phyloP scores from a whole-genome alignment of 208 protist species.

The Porcisia hertigi region DNA sequence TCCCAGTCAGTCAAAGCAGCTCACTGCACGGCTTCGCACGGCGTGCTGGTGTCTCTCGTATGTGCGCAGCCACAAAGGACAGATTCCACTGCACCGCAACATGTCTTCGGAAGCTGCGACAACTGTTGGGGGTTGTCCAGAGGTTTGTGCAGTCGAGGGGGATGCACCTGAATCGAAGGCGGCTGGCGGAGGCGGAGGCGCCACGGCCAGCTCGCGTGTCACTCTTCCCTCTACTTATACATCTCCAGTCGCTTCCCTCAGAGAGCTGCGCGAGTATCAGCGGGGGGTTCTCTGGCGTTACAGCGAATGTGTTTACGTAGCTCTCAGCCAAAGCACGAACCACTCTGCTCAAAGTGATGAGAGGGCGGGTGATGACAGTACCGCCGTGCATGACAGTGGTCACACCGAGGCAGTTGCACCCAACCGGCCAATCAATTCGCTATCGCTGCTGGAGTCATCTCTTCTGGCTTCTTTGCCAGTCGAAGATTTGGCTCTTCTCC shows the following conservation, averaged over 20 bases:
- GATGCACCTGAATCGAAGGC: too few species aligned
- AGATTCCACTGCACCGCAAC: slow-evolving; percentile 20
- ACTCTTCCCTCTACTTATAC: not conserved
- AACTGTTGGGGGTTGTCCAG: not conserved
- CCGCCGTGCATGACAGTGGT: not conserved
- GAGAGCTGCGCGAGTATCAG: slow-evolving; percentile 19
- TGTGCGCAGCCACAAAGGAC: slow-evolving; percentile 18
- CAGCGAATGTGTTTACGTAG: slow-evolving; percentile 12
- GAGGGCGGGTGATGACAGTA: not conserved
- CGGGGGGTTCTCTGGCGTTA: slow-evolving; percentile 11
- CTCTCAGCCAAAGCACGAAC: not conserved
- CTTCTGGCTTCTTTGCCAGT: slow-evolving; percentile 16
- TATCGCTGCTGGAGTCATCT: slow-evolving; percentile 2
- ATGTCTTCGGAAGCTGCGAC: not conserved
- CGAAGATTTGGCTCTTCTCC: slow-evolving; percentile 20
- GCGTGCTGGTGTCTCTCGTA: slow-evolving; percentile 43
- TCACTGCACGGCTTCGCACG: slow-evolving; percentile 23
- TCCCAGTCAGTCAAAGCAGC: not conserved
- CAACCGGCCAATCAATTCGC: not conserved
- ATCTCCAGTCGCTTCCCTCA: slow-evolving; percentile 1
- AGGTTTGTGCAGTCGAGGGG: too few species aligned
- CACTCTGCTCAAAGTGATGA: not conserved
- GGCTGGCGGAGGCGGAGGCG: not conserved
- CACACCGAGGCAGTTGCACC: not conserved
- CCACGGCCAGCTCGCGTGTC: not conserved